Base-by-base conservation (phyloP, 2,329 filamentous ascomycete genomes). In the Diaporthe destruens region DNA sequence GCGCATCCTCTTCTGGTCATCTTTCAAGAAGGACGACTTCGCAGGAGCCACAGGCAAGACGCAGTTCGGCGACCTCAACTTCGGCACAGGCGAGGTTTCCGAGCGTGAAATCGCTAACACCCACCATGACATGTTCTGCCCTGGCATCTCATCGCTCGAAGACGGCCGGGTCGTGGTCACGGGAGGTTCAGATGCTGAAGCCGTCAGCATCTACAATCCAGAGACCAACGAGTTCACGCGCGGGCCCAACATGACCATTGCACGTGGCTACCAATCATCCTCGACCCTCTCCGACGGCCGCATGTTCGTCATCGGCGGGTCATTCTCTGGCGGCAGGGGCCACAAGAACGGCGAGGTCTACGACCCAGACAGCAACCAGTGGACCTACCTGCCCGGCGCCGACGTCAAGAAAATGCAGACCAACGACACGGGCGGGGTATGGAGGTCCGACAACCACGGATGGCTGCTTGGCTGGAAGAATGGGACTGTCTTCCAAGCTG, bases 231-330 rank as follows among this genome's bases (percentile, higher is more conserved):
- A 68, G 1, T 89, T 86, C 83, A 78, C 76, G 5, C 75, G 77
- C 6, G 84, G 78, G 1, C 78, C 82, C 0, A 75, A 83, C 65
- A 86, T 89, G 86, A 78, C 80, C 18, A 80, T 87, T 25, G 75
- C 80, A 9, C 85, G 88, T 32, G 87, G 87, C 9, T 89, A 90
- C 72, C 88, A 91, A 66, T 79, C 87, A 0, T 84, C 85, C 0
- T 80, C 84, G 0, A 88, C 85, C 0, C 76, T 85, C 1, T 87
- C 87, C 0, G 84, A 89, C 72, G 89, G 89, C 6, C 81, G 84
- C 0, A 83, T 90, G 32, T 91, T 91, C 78, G 85, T 83, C 16
- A 89, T 91, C 49, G 89, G 89, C 23, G 89, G 89, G 5, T 88
- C 86, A 0, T 82, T 78, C 75, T 86, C 83, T 12, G 89, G 88